Percentiles rank a stretch among this genome's conserved stretches.
These are phyloP conservation scores for Pugionium dolabratum DNA, from an alignment of 345 rosid species.

Conservation along the genomic window DNA sequence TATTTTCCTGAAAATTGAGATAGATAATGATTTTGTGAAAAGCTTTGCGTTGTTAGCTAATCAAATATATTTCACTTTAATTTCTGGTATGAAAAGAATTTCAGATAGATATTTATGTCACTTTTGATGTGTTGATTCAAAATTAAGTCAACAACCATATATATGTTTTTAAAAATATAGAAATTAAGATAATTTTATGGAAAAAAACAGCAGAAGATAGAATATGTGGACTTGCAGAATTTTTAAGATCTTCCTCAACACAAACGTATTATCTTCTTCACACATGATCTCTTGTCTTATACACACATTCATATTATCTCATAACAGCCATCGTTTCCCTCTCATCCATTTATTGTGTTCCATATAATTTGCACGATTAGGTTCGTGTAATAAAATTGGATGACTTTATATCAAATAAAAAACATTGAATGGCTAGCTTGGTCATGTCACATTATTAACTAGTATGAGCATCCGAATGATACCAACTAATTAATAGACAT, in stretches of 20 bases:
- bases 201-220: not conserved
- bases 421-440: not conserved
- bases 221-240: slow-evolving; percentile 28
- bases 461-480: not conserved
- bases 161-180: not conserved
- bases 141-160: slow-evolving; percentile 21
- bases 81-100: too few relatives aligned
- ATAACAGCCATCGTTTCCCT: slow-evolving; percentile 15
- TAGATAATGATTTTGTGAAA: too few relatives aligned
- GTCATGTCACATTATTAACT: not conserved
- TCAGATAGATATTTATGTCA: too few relatives aligned
- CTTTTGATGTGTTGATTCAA: too few relatives aligned
- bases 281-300: slow-evolving; percentile 29
- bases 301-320: slow-evolving; percentile 23
- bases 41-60: too few relatives aligned
- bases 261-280: slow-evolving; percentile 40
- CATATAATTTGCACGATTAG: slow-evolving; percentile 4
- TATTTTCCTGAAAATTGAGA: too few relatives aligned
- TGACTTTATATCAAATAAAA: not conserved
- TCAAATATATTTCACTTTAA: too few relatives aligned
- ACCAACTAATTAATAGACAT: not conserved
- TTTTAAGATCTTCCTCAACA: slow-evolving; percentile 27
- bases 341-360: slow-evolving; percentile 32
- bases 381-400: not conserved
- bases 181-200: not conserved